These are phyloP conservation scores for Cinnamomum micranthum DNA, from an alignment of 164 flowering plant species.

Conservation along the genomic window DNA sequence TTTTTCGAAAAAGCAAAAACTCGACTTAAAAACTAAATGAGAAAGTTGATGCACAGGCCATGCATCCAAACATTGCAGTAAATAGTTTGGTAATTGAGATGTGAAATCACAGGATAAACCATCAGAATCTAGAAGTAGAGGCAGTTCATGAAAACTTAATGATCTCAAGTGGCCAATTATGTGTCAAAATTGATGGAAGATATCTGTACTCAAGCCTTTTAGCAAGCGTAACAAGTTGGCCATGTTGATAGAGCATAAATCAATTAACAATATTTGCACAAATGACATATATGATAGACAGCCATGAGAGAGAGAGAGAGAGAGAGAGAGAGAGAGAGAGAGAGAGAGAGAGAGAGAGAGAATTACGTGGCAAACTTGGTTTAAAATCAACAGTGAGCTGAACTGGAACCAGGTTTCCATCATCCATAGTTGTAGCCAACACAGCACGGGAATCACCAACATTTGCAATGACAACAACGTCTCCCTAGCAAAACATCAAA, in stretches of 20 bases:
- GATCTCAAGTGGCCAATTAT: background rate
- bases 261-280: background rate
- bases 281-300: background rate
- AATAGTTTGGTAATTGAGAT: background rate
- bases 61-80: background rate
- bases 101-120: background rate
- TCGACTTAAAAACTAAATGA: too few species aligned
- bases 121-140: background rate
- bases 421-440: conserved; percentile 68
- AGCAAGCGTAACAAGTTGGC: background rate
- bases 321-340: conserved; percentile 23
- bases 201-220: background rate
- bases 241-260: background rate
- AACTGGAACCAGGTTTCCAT: conserved; percentile 61
- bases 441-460: conserved; percentile 96
- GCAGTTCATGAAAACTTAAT: background rate
- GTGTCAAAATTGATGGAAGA: background rate
- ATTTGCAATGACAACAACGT: conserved; percentile 56
- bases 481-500: conserved; percentile 48
- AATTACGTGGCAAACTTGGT: conserved; percentile 80
- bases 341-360: conserved; percentile 12
- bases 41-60: background rate
- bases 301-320: background rate
- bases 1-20: too few species aligned
- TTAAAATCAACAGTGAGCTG: conserved; percentile 83